Evolutionary conservation across 2,329 filamentous ascomycete species (phyloP).

Genomic region (Aspergillus ochraceus): DNA sequence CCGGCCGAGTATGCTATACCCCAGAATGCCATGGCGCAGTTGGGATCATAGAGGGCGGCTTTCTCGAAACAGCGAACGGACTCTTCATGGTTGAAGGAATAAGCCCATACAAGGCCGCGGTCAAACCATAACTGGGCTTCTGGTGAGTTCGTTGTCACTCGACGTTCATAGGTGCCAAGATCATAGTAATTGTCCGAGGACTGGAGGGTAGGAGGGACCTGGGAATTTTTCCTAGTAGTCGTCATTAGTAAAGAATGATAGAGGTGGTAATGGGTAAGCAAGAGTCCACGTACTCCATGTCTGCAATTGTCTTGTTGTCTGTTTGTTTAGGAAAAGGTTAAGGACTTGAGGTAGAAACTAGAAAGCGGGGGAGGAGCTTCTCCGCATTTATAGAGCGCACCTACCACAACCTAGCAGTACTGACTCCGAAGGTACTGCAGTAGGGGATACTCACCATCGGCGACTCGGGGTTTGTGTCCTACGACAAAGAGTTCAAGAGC

Average conservation of each 20-base stretch:
- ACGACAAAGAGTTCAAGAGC: not conserved
- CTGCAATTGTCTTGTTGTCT: not conserved
- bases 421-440: too few relatives aligned
- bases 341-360: too few relatives aligned
- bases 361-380: not conserved
- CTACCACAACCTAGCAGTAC: too few relatives aligned
- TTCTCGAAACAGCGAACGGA: slow-evolving; percentile 30
- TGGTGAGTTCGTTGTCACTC: slow-evolving; percentile 29
- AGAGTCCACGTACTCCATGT: not conserved
- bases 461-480: not conserved
- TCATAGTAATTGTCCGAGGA: slow-evolving; percentile 25
- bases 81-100: slow-evolving; percentile 39
- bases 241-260: not conserved
- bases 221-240: not conserved
- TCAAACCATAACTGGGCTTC: slow-evolving; percentile 41
- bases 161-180: slow-evolving; percentile 37
- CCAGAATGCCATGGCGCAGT: slow-evolving; percentile 37
- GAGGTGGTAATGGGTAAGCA: not conserved
- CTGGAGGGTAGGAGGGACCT: not conserved
- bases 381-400: not conserved
- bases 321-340: not conserved
- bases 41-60: slow-evolving; percentile 26
- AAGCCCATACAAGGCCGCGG: slow-evolving; percentile 40
- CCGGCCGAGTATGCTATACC: slow-evolving; percentile 61
- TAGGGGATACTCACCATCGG: not conserved